Evolutionary conservation across 2,329 filamentous ascomycete genomes (phyloP), one percentile per base, ranked within the genome.

Genomic region (Fusarium oligoseptatum): DNA sequence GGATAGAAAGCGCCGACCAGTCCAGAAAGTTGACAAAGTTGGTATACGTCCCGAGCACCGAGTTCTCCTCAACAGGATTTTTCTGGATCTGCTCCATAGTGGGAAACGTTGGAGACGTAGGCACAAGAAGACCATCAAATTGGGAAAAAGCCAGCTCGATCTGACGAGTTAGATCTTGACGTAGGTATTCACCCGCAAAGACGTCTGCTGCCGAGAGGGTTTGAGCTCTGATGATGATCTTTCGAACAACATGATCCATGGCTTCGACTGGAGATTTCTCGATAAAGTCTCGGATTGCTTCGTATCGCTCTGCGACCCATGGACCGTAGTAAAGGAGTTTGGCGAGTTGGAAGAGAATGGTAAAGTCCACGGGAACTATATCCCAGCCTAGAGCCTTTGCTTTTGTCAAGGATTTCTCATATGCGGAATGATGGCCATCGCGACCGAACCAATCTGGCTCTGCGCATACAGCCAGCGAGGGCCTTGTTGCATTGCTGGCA

Each of bases 1-100:
- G 88, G n/a, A 90, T 83, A 1, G 87, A 84, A 11, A 89, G 74
- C 3, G 86, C 88, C 43, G 86, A 87, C 74, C 90, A 84, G 78
- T 92, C 89, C 20, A 92, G 79, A 32, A 92, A 88, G 74, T 92
- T 92, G 17, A 87, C 90, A 76, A 88, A 91, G 76, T 91, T 90
- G 0, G 89, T 90, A 66, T 90, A 91, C 3, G 84, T 86, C 7
- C 89, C 88, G 7, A 90, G 77, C 4, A 84, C 79, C 5, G 87
- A 87, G 73, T 92, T 92, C 76, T 88, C 85, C 17, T 79, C 80
- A 24, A 92, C 83, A 0, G 89, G 89, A 48, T 90, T 86, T 3
- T 80, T 80, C 2, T 84, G 81, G 56, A 92, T 83, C 67, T 89
- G 84, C 20, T 85, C 82, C 4, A 90, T 84, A 0, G 86, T 89